Evolutionary conservation across 768 basidiomycete genomes (phyloP).

Genomic region (Kwoniella sp.): DNA sequence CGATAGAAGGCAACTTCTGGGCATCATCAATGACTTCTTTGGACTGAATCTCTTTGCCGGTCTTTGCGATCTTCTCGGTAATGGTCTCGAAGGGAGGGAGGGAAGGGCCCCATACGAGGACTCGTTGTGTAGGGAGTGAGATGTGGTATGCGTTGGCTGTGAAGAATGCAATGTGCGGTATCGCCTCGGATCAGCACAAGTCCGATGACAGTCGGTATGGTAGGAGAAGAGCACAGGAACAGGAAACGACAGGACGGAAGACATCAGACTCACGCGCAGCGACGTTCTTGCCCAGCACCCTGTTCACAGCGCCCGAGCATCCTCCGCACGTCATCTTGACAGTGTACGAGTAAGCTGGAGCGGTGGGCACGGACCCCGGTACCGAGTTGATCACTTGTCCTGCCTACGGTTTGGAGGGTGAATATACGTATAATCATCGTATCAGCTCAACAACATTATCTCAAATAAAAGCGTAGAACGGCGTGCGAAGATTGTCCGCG

Average conservation of each 20-base stretch:
- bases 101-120: conserved; percentile 50
- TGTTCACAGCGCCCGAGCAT: conserved; percentile 55
- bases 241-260: no score
- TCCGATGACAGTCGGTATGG: not conserved
- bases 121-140: conserved; percentile 48
- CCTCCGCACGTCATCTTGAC: conserved; percentile 57
- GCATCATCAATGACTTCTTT: conserved; percentile 29
- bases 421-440: not conserved
- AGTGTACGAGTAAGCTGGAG: conserved; percentile 51
- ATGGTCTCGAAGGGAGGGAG: conserved; percentile 51
- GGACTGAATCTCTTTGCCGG: conserved; percentile 49
- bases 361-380: conserved; percentile 25
- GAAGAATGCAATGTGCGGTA: no score
- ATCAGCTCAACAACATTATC: no score
- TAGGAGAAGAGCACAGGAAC: not conserved
- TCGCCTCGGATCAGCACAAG: not conserved
- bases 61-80: conserved; percentile 56
- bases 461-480: no score
- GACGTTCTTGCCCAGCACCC: conserved; percentile 53
- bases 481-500: no score
- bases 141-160: conserved; percentile 52
- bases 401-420: not conserved
- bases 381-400: conserved; percentile 18
- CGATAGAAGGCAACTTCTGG: conserved; percentile 28
- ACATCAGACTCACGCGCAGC: conserved; percentile 51